A percentile compares a stretch with the other conserved stretches of the same genome.
Conservation (phyloP, 768 basidiomycete species). For the Trametes sanguinea region DNA sequence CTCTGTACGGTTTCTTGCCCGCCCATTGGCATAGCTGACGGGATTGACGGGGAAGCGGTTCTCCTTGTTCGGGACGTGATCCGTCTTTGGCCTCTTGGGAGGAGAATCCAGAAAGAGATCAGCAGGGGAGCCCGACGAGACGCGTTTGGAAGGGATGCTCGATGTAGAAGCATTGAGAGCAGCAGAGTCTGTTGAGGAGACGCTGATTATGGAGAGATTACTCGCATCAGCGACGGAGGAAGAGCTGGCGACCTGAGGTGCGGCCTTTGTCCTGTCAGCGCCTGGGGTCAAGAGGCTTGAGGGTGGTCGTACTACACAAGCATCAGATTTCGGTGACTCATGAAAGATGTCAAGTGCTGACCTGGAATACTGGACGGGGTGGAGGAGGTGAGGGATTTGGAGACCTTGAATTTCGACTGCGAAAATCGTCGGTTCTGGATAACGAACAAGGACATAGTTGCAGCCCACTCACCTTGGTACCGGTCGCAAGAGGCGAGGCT, state of each 20-base stretch:
- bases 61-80: constrained; percentile 31
- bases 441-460: not conserved
- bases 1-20: constrained; percentile 9
- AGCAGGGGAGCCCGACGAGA: constrained; percentile 27
- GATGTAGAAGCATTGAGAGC: constrained; percentile 15
- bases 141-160: constrained; percentile 34
- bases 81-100: constrained; percentile 37
- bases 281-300: constrained; percentile 51
- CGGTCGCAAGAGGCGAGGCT: constrained; percentile 2
- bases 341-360: not conserved
- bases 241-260: constrained; percentile 9
- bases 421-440: not conserved
- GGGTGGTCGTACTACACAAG: constrained; percentile 25
- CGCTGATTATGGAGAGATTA: constrained; percentile 24
- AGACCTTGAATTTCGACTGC: constrained; percentile 26
- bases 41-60: constrained; percentile 15
- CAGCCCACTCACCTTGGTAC: constrained; percentile 11
- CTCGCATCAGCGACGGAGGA: constrained; percentile 23
- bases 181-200: constrained; percentile 22
- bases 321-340: not conserved
- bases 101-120: constrained; percentile 17
- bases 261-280: constrained; percentile 36
- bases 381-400: constrained; percentile 17
- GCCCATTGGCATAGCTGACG: constrained; percentile 25
- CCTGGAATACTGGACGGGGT: constrained; percentile 12